phyloP scores from a whole-genome alignment of 2,329 filamentous ascomycete genomes.

The Hypoxylon sp. region DNA sequence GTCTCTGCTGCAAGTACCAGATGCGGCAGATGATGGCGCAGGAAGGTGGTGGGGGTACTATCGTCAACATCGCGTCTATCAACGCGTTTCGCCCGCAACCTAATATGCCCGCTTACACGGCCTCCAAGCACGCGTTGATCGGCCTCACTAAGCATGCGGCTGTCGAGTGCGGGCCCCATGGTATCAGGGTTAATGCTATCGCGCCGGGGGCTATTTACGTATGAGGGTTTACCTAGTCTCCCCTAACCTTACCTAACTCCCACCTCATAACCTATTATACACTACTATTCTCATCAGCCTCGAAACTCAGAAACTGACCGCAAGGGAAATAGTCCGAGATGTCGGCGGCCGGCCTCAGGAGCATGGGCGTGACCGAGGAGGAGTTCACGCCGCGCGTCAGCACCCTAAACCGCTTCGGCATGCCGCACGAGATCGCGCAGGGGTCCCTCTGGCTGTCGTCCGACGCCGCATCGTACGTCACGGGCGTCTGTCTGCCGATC shows the following conservation, averaged over 20 bases:
- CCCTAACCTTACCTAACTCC: too few species aligned
- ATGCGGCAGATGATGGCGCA: conserved; percentile 52
- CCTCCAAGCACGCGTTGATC: conserved; percentile 53
- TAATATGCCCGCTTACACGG: conserved; percentile 52
- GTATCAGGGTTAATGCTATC: conserved; percentile 49
- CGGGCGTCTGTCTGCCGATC: conserved; percentile 43
- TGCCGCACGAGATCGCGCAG: conserved; percentile 45
- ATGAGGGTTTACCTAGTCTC: too few species aligned
- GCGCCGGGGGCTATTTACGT: conserved; percentile 38
- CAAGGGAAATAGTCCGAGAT: conserved; percentile 35
- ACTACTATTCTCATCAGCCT: neutral
- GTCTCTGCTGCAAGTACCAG: conserved; percentile 50
- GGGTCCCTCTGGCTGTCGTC: conserved; percentile 47
- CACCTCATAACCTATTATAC: too few species aligned
- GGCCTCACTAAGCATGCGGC: conserved; percentile 52
- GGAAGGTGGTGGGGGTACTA: conserved; percentile 40
- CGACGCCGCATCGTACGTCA: conserved; percentile 45
- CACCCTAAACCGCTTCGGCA: conserved; percentile 31
- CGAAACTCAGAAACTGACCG: neutral
- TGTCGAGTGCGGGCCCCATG: conserved; percentile 43
- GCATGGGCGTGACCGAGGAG: conserved; percentile 35
- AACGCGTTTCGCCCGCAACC: conserved; percentile 48
- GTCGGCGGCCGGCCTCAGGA: conserved; percentile 27
- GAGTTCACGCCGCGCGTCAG: conserved; percentile 29
- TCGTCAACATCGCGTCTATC: conserved; percentile 53